A percentile compares a stretch with the other conserved stretches of the same genome.
Conservation (phyloP, 441 rosid species). For the Erodium chrysanthum region DNA sequence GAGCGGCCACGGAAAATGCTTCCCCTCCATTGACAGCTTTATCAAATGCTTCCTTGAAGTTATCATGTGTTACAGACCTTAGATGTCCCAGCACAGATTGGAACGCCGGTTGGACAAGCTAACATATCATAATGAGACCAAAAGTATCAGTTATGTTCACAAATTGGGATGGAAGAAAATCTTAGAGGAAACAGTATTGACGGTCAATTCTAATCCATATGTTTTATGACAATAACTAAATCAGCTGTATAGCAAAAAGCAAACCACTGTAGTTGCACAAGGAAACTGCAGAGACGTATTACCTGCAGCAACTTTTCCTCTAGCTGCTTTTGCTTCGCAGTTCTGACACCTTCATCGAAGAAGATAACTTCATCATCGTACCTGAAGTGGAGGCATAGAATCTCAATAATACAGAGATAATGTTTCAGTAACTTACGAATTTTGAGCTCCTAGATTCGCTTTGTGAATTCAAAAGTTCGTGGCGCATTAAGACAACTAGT, state of each 20-base stretch:
- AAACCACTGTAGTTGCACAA: neutral
- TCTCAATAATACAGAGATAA: neutral
- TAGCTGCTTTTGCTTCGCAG: slow-evolving; percentile 70
- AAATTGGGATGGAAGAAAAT: neutral
- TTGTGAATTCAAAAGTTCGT: neutral
- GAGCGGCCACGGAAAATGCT: slow-evolving; percentile 19
- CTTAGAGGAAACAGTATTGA: neutral
- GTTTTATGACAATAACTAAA: neutral
- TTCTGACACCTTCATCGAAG: slow-evolving; percentile 92
- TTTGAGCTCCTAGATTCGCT: neutral
- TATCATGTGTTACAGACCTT: slow-evolving; percentile 16
- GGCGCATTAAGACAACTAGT: no score
- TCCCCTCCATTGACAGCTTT: slow-evolving; percentile 19
- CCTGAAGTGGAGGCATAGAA: slow-evolving; percentile 30
- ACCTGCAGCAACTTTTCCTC: slow-evolving; percentile 87
- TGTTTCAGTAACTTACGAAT: neutral
- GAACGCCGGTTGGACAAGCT: slow-evolving; percentile 24
- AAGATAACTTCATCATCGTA: slow-evolving; percentile 72
- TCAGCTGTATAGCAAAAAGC: neutral
- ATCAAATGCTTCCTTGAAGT: slow-evolving; percentile 20
- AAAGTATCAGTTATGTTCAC: neutral
- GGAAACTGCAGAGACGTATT: slow-evolving; percentile 23
- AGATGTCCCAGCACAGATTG: slow-evolving; percentile 18
- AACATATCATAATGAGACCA: neutral
- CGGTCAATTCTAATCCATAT: no score